Evolutionary conservation across 2,329 filamentous ascomycete species (phyloP).

Genomic region (Epichloe bromicola): DNA sequence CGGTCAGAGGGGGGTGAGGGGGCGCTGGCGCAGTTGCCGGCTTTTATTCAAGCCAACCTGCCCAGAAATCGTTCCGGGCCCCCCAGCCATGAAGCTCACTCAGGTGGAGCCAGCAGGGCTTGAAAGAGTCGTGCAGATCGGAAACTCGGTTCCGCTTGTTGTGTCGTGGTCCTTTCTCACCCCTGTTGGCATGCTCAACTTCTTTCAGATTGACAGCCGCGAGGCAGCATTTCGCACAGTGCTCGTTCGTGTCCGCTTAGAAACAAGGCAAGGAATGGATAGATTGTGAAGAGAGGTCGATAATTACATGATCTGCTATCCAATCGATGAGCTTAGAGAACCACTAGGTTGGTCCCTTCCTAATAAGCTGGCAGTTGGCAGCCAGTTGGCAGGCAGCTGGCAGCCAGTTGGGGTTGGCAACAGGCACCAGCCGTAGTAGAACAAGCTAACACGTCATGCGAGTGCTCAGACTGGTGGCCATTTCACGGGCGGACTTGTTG

Average conservation of each 20-base stretch:
- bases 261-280: no score
- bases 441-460: not conserved
- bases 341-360: not conserved
- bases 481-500: not conserved
- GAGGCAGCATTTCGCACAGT: no score
- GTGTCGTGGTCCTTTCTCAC: not conserved
- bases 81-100: not conserved
- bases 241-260: no score
- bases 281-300: no score
- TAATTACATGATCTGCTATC: no score
- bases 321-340: no score
- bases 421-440: not conserved
- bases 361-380: not conserved
- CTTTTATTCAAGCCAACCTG: not conserved
- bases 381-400: not conserved
- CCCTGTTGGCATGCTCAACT: no score
- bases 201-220: no score
- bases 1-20: not conserved
- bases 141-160: constrained; percentile 7
- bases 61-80: not conserved
- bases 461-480: not conserved
- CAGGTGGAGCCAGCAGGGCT: constrained; percentile 1
- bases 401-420: not conserved
- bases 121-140: constrained; percentile 7
- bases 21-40: not conserved